Base-by-base conservation (phyloP, 306 rosid species). In the Vigna mungo region DNA sequence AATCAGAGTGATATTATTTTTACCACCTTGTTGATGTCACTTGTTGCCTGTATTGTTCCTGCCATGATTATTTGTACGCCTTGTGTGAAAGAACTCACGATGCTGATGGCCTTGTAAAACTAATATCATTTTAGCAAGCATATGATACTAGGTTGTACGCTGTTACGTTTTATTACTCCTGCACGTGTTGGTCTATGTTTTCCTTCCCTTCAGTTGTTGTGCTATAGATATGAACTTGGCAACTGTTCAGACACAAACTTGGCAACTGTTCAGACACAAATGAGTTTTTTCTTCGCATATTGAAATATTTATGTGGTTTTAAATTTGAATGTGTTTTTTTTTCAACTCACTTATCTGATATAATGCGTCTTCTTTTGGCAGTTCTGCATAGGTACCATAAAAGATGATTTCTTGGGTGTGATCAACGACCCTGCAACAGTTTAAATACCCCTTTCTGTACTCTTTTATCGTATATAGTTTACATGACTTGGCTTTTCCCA, bases 371-470 rank as follows among this genome's bases (percentile, higher is more conserved):
- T 55, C 27, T 10, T 61, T 71, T 41, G 12, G 87, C 94, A 93
- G 98, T 95, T 95, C 77, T 95, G 98, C 88, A 95, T 95, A 77
- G 97, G 97, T 69, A 95, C 97, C 66, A 95, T 95, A 70, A 95
- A 92, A 70, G 98, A 95, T 82, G 98, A 95, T 82, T 95, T 95
- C 88, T 86, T 95, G 88, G 98, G 98, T 55, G 98, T 95, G 74
- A 95, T 95, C 85, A 92, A 95, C 54, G 98, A 95, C 58, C 97
- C 97, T 53, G 53, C 93, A 2, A 80, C 91, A 15, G 81, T 84
- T 34, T 92, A 88, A 79, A 56, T 20, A 16, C 82, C 12, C 72
- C 52, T 68, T 39, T 16, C 12, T 47, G 66, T 21, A 36, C 32
- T 15, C 68, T 54, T 71, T 2, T 12, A 15, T 20, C 44, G 6